Conservation (phyloP, 306 rosid genomes). For the Castanea sativa region DNA sequence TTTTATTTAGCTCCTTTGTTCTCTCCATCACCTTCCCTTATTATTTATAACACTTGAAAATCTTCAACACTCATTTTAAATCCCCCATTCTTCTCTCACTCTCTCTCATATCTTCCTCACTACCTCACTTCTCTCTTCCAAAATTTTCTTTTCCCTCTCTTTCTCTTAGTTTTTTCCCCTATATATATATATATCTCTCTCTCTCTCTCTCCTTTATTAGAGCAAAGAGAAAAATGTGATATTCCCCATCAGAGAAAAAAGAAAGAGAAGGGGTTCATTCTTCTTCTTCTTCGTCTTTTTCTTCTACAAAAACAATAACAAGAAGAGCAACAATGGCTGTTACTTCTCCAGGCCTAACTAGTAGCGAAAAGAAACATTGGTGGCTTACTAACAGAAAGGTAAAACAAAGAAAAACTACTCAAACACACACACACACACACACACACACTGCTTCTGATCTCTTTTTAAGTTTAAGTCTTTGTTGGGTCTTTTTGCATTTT, state of each 20-base stretch:
- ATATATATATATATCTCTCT: background rate
- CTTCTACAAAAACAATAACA: background rate
- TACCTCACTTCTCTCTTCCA: background rate
- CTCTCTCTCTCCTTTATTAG: constrained; percentile 24
- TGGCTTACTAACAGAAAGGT: constrained; percentile 93
- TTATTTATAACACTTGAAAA: constrained; percentile 17
- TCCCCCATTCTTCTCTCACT: constrained; percentile 23
- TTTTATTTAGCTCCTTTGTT: constrained; percentile 15
- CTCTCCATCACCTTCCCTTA: constrained; percentile 15
- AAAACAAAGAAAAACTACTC: background rate
- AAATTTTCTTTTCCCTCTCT: constrained; percentile 8
- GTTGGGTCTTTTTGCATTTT: background rate
- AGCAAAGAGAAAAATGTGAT: constrained; percentile 26
- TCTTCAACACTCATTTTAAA: constrained; percentile 32
- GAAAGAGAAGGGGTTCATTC: background rate
- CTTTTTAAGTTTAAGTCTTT: background rate
- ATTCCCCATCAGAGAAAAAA: constrained; percentile 20
- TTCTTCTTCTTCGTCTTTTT: constrained; percentile 19
- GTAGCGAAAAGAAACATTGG: constrained; percentile 85
- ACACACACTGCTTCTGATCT: background rate
- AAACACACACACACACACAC: too few species aligned
- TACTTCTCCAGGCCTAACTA: constrained; percentile 40
- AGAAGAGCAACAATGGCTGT: constrained; percentile 44
- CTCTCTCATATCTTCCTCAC: background rate
- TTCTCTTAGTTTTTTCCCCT: background rate